Evolutionary conservation across 805 yeast species (phyloP).

Genomic region (Nakazawaea wyomingensis): DNA sequence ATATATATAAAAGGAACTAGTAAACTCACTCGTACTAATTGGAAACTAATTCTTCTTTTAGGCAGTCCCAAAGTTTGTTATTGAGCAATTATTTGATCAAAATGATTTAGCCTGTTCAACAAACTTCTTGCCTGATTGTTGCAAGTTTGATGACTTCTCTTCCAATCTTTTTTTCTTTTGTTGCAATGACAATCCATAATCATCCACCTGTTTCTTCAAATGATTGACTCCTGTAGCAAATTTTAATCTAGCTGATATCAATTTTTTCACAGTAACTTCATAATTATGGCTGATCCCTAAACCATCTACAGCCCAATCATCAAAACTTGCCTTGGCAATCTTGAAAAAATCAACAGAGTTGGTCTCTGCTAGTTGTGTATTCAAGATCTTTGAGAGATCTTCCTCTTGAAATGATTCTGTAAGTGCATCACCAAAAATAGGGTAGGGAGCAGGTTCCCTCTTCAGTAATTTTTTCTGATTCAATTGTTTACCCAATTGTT

Average conservation of each 20-base stretch:
- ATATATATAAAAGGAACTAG: not conserved
- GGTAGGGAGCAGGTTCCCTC: constrained; percentile 1
- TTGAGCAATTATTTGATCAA: not conserved
- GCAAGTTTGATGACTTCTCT: constrained; percentile 30
- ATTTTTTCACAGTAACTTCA: constrained; percentile 30
- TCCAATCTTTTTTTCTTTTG: constrained; percentile 27
- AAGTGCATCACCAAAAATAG: not conserved
- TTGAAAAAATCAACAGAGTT: constrained; percentile 11
- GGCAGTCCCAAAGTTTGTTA: no score
- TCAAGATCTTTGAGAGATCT: not conserved
- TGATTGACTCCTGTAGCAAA: constrained; percentile 20
- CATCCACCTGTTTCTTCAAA: constrained; percentile 33
- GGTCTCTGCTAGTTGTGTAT: not conserved
- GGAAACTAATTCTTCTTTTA: no score
- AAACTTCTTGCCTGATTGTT: constrained; percentile 38
- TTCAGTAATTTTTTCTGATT: not conserved
- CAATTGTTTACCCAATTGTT: not conserved
- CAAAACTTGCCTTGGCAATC: constrained; percentile 21
- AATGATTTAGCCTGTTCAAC: constrained; percentile 19
- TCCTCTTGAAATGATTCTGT: constrained; percentile 1
- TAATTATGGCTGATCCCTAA: constrained; percentile 28
- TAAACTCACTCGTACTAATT: not conserved
- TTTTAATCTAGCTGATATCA: constrained; percentile 21
- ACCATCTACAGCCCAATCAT: constrained; percentile 36
- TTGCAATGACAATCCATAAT: constrained; percentile 28